These are phyloP conservation scores for Debaryomycetaceae sp. DNA, from an alignment of 1,139 yeast species.

Conservation along the genomic window DNA sequence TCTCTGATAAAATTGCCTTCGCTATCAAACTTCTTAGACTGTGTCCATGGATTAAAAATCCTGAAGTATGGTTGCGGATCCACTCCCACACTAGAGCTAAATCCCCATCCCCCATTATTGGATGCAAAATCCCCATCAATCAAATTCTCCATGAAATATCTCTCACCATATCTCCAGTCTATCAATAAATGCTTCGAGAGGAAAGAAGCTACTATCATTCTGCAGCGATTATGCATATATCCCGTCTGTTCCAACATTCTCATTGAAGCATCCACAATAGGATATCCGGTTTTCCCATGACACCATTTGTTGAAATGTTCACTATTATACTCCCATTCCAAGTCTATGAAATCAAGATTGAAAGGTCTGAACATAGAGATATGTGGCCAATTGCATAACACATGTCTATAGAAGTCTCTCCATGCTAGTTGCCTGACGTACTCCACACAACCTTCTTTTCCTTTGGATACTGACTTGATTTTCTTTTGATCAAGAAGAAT, in stretches of 20 bases:
- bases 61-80: constrained; percentile 58
- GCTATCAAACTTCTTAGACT: constrained; percentile 46
- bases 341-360: constrained; percentile 34
- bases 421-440: constrained; percentile 55
- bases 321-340: constrained; percentile 40
- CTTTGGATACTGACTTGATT: constrained; percentile 19
- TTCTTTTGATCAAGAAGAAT: constrained; percentile 21
- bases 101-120: constrained; percentile 60
- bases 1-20: constrained; percentile 42
- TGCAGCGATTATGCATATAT: constrained; percentile 48
- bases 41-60: constrained; percentile 51
- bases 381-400: constrained; percentile 48
- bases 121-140: constrained; percentile 54
- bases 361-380: constrained; percentile 49
- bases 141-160: constrained; percentile 45
- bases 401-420: constrained; percentile 55
- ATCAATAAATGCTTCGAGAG: constrained; percentile 48
- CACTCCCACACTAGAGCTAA: constrained; percentile 47
- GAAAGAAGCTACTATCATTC: constrained; percentile 54
- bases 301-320: constrained; percentile 47
- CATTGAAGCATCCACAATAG: constrained; percentile 59
- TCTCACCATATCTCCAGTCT: constrained; percentile 57
- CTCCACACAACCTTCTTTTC: constrained; percentile 31
- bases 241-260: constrained; percentile 48
- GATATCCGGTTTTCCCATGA: constrained; percentile 51